These are phyloP conservation scores for Peterozyma xylosa DNA, from an alignment of 805 yeast species.

Conservation along the genomic window DNA sequence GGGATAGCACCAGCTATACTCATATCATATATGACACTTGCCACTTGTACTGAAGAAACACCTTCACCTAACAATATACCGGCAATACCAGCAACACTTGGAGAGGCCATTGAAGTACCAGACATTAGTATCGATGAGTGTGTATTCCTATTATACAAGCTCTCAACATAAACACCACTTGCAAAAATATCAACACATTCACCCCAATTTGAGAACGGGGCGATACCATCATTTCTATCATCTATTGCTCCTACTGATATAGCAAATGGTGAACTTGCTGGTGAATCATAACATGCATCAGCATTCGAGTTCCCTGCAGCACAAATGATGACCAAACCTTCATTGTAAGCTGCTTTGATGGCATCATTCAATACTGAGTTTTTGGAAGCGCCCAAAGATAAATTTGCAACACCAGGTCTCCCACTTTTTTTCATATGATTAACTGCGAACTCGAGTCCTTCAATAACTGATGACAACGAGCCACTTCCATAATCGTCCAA, in stretches of 20 bases:
- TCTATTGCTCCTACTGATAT: conserved; percentile 88
- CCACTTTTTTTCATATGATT: conserved; percentile 36
- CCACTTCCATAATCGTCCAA: conserved; percentile 67
- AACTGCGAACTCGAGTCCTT: conserved; percentile 63
- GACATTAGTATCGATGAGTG: conserved; percentile 33
- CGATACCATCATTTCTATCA: conserved; percentile 60
- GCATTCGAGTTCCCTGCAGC: conserved; percentile 84
- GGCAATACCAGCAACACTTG: conserved; percentile 60
- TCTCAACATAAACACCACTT: conserved; percentile 64
- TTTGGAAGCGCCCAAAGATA: conserved; percentile 72
- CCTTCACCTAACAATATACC: conserved; percentile 52
- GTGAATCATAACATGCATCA: conserved; percentile 80
- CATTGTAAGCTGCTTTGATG: conserved; percentile 61
- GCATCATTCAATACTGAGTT: conserved; percentile 68
- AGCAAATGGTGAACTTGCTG: conserved; percentile 68
- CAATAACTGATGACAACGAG: conserved; percentile 52
- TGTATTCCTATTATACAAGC: conserved; percentile 32
- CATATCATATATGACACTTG: conserved; percentile 30
- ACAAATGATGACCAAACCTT: conserved; percentile 65
- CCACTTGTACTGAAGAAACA: conserved; percentile 31
- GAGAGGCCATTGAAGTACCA: conserved; percentile 82
- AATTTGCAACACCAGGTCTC: conserved; percentile 59
- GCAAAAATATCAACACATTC: conserved; percentile 84
- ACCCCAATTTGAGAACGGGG: conserved; percentile 88
- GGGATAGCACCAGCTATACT: conserved; percentile 43